Conservation (phyloP, 1,284 basidiomycete species). For the Nidula niveotomentosa region DNA sequence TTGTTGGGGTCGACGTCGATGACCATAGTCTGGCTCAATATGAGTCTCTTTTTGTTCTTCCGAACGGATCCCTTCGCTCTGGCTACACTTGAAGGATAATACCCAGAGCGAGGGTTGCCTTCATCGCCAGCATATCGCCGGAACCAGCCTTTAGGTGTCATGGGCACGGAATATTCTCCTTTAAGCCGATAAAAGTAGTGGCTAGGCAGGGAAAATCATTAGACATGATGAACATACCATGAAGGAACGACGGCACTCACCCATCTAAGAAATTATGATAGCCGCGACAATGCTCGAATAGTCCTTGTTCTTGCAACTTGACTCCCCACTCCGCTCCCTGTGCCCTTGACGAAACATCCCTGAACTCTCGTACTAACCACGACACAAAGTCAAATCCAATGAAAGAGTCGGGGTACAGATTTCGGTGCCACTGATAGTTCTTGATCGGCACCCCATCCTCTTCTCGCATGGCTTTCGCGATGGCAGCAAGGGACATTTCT, state of each 20-base stretch:
- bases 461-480: constrained; percentile 80
- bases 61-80: constrained; percentile 30
- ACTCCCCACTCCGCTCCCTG: constrained; percentile 81
- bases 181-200: constrained; percentile 86
- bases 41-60: constrained; percentile 62
- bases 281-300: constrained; percentile 81
- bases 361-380: constrained; percentile 86
- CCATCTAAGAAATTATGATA: constrained; percentile 84
- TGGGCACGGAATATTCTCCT: constrained; percentile 71
- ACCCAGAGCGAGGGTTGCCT: constrained; percentile 32
- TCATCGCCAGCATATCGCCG: constrained; percentile 42
- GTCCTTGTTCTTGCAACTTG: constrained; percentile 72
- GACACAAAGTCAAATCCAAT: constrained; percentile 85
- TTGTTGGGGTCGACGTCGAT: constrained; percentile 85
- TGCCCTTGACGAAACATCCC: constrained; percentile 77
- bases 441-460: constrained; percentile 78
- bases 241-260: constrained; percentile 38
- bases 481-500: constrained; percentile 56
- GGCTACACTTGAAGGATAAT: constrained; percentile 37
- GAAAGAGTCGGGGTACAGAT: constrained; percentile 75
- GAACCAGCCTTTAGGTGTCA: constrained; percentile 73
- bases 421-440: constrained; percentile 73
- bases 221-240: background rate
- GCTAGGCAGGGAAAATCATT: constrained; percentile 31
- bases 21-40: constrained; percentile 85